Conservation (phyloP, 257 asterid species). For the Capsicum baccatum region DNA sequence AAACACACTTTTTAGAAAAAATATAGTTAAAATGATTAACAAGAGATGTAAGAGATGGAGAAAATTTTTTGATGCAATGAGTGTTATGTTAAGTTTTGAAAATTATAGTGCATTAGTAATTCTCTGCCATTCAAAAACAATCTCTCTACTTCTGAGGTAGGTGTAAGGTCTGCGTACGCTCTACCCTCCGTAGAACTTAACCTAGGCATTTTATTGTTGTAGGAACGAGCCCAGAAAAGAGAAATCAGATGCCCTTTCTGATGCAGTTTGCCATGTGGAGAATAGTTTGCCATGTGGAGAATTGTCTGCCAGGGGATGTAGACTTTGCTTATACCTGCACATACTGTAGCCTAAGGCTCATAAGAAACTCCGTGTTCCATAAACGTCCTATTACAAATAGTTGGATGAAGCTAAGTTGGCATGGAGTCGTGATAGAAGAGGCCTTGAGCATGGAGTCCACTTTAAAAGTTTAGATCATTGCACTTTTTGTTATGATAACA, state of each 20-base stretch:
- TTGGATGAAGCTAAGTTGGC: neutral
- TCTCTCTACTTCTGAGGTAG: neutral
- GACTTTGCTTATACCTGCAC: slow-evolving; percentile 14
- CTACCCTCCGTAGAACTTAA: neutral
- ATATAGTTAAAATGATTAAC: neutral
- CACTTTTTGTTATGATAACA: slow-evolving; percentile 1
- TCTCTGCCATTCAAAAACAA: neutral
- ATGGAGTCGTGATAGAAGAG: neutral
- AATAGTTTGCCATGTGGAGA: neutral
- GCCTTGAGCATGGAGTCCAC: neutral
- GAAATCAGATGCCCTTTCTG: too few species aligned
- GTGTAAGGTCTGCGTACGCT: neutral
- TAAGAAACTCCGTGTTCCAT: neutral
- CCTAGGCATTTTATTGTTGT: neutral
- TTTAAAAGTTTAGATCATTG: neutral
- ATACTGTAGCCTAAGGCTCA: neutral
- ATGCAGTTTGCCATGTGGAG: too few species aligned
- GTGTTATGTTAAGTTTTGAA: slow-evolving; percentile 3
- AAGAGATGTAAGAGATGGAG: neutral
- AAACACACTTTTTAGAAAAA: neutral
- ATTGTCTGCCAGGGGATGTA: neutral
- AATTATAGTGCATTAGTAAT: neutral
- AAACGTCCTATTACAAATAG: neutral
- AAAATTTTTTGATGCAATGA: neutral
- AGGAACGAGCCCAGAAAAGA: too few species aligned